phyloP scores from a whole-genome alignment of 176 grass and related monocot species.

The Areca catechu region DNA sequence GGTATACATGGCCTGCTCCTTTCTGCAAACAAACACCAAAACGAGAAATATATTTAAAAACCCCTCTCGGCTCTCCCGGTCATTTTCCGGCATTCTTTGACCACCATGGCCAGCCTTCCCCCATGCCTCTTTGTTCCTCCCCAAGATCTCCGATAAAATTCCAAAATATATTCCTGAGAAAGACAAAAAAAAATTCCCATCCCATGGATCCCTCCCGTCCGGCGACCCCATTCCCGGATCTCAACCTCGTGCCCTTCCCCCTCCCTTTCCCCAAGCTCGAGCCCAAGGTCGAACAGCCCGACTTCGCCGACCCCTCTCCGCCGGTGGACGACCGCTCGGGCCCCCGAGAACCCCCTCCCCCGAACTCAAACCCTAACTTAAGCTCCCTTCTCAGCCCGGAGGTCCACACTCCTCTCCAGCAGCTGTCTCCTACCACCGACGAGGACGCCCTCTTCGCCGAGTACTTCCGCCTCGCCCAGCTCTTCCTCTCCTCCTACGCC shows the following conservation, averaged over 20 bases:
- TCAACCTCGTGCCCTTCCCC: conserved; percentile 4
- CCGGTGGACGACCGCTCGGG: neutral
- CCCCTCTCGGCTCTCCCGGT: too few relatives aligned
- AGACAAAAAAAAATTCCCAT: neutral
- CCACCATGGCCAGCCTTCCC: too few relatives aligned
- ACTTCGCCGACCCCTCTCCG: neutral
- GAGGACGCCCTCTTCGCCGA: conserved; percentile 8
- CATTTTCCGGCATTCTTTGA: too few relatives aligned
- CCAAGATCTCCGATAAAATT: too few relatives aligned
- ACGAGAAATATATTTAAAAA: too few relatives aligned
- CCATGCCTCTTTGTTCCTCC: too few relatives aligned
- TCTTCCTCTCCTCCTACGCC: neutral
- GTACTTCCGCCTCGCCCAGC: conserved; percentile 8
- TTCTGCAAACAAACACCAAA: too few relatives aligned
- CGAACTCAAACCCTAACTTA: neutral
- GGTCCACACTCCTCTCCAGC: too few relatives aligned
- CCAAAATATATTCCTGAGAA: too few relatives aligned
- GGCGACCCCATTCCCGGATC: neutral
- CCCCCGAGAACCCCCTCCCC: neutral
- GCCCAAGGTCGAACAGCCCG: conserved; percentile 9
- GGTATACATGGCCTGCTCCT: too few relatives aligned
- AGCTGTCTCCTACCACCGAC: neutral
- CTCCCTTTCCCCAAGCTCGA: conserved; percentile 10
- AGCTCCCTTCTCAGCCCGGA: neutral
- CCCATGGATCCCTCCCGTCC: neutral